Base-by-base conservation (phyloP, 1,139 yeast species). In the Yamadazyma conglobata region DNA sequence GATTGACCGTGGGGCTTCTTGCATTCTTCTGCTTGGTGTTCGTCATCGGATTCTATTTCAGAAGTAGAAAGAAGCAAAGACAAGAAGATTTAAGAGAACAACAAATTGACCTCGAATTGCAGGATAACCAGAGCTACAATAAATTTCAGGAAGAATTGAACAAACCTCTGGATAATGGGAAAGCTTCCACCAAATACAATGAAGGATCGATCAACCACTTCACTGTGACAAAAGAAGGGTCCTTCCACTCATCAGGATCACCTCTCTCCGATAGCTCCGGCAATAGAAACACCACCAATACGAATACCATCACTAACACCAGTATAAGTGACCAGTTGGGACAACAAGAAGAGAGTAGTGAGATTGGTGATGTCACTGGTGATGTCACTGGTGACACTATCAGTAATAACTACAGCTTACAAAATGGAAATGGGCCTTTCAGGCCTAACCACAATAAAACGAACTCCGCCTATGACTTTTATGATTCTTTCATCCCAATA, bases 1-100 rank as follows among this genome's bases (percentile, higher is more conserved):
- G 73, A 3, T 50, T 67, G 28, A 67, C 71, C 11, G 63, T 68
- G 19, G 73, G 73, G 6, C 44, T 64, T 20, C 72, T 73, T 3
- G 50, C 64, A 21, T 49, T 56, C 26, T 22, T 28, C 18, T 16
- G 25, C n/a, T 23, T 62, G 10, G 51, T 64, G 15, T 29, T 64
- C 6, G 38, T 53, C 11, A 36, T 48, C 5, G 28, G 48, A 10
- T 43, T 58, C 19, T 62, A 63, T 59, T 35, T 46, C 26, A 46
- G 64, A 25, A 60, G 58, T 41, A 58, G 59, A 27, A 52, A 58
- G 25, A 50, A 53, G 27, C 69, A 61, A 38, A 44, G 42, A 18
- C 40, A 40, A 27, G 72, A 66, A 44, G 73, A 64, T 42, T 26
- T 38, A 7, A 37, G 39, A 8, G 57, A 50, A 16, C 44, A 51